These are phyloP conservation scores for Spergularia marina DNA, from an alignment of 148 eudicot genomes.

Conservation along the genomic window DNA sequence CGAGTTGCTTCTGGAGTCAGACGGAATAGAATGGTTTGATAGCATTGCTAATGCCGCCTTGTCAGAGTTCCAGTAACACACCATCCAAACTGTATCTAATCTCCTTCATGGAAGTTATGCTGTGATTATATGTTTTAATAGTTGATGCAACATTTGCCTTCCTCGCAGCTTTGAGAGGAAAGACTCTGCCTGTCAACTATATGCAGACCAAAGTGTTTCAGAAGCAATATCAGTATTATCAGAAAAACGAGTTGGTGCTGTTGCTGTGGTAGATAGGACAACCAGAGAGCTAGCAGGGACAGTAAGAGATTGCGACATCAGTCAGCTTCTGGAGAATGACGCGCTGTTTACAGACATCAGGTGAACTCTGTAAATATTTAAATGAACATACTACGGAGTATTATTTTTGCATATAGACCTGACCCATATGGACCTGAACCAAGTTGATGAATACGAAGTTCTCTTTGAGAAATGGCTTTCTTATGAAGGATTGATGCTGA, in stretches of 20 bases:
- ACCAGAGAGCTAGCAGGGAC: constrained; percentile 35
- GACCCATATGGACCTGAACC: too few relatives aligned
- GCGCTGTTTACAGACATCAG: constrained; percentile 26
- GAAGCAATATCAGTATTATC: constrained; percentile 31
- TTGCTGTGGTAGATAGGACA: constrained; percentile 37
- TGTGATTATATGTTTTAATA: not conserved
- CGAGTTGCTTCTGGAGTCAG: constrained; percentile 42
- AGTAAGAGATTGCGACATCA: constrained; percentile 32
- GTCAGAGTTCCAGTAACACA: constrained; percentile 37
- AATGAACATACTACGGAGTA: not conserved
- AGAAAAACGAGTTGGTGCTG: constrained; percentile 30
- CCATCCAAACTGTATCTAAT: not conserved
- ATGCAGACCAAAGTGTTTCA: constrained; percentile 36
- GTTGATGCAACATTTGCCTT: not conserved
- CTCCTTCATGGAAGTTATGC: not conserved
- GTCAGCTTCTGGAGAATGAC: constrained; percentile 35
- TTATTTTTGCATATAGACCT: not conserved
- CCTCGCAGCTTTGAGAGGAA: constrained; percentile 29
- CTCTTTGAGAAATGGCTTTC: not conserved
- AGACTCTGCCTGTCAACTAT: constrained; percentile 20
- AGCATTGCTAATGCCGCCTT: constrained; percentile 34
- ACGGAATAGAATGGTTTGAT: constrained; percentile 56
- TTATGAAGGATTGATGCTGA: not conserved
- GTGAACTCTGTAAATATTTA: constrained; percentile 17
- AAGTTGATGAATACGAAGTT: not conserved